Percentiles rank a stretch among this genome's conserved stretches.
phyloP scores from a whole-genome alignment of 495 filamentous ascomycete species.

The Daldinia grandis region DNA sequence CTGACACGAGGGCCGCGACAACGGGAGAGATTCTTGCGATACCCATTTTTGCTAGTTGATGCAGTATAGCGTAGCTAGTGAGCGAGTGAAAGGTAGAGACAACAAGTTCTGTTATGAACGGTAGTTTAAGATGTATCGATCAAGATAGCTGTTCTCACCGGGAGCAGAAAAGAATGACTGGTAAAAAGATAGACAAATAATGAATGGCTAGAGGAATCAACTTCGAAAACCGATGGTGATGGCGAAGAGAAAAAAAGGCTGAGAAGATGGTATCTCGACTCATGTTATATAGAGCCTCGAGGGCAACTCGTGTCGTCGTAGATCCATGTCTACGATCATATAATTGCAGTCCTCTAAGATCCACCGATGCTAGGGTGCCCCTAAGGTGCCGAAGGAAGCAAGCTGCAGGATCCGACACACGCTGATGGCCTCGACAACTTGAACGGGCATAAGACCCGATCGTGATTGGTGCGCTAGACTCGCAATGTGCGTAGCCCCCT shows the following conservation, averaged over 20 bases:
- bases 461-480: slow-evolving; percentile 17
- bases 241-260: slow-evolving; percentile 17
- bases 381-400: slow-evolving; percentile 15
- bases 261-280: not conserved
- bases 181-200: slow-evolving; percentile 26
- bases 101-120: slow-evolving; percentile 16
- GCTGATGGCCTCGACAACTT: slow-evolving; percentile 10
- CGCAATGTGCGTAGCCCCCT: slow-evolving; percentile 16
- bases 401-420: slow-evolving; percentile 31
- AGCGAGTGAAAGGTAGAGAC: slow-evolving; percentile 28
- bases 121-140: slow-evolving; percentile 34
- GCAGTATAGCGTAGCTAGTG: not conserved
- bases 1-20: slow-evolving; percentile 55
- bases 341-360: slow-evolving; percentile 34
- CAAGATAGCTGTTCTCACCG: slow-evolving; percentile 46
- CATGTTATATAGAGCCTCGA: slow-evolving; percentile 42
- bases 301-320: slow-evolving; percentile 6
- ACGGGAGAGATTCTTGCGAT: slow-evolving; percentile 25
- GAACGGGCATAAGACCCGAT: not conserved
- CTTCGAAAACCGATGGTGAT: slow-evolving; percentile 37
- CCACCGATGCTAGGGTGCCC: slow-evolving; percentile 8
- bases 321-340: slow-evolving; percentile 29
- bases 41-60: slow-evolving; percentile 34
- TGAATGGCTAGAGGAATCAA: slow-evolving; percentile 30
- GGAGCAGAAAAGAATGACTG: slow-evolving; percentile 39